Evolutionary conservation across 768 basidiomycete species (phyloP), one percentile per base, ranked within the genome.

Genomic region (Phlegmacium glaucopus): DNA sequence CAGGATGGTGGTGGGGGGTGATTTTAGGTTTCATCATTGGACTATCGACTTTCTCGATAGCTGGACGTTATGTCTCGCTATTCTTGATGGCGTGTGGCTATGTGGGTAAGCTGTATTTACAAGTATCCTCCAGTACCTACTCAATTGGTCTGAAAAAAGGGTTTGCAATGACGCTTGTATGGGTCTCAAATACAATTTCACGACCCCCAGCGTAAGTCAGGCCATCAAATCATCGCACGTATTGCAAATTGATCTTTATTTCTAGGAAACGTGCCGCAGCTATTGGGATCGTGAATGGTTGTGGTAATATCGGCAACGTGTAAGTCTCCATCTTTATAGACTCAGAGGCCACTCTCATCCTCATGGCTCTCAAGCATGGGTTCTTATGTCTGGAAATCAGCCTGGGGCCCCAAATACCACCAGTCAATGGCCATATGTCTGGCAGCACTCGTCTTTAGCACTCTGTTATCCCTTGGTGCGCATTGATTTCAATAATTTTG

Each of bases 371-470:
- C 10, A 17, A 84, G 82, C 3, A 78, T 80, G 54, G 77, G 79
- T 3, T 82, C 81, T 0, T 84, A 76, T 54, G 72, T 75, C 0
- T 85, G 83, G 83, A 78, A 78, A 54, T 57, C 76, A 3, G 57
- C 60, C n/a, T 85, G 83, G 82, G 70, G 79, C 7, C 83, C 83
- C 1, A 54, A 72, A 50, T 85, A 85, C 54, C 81, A 82, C 40
- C 81, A 69, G 36, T 80, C 80, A 0, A 80, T 85, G 79, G 67
- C 69, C 34, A 80, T 85, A 39, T 59, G 66, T 2, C 58, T 72
- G 7, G 61, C 63, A 27, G 62, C 68, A 8, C 59, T 72, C 7
- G 66, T 62, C 26, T 62, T 70, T 15, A 66, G 65, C 48, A 61
- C 62, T 4, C 36, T 68, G 11, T 52, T 71, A 11, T 61, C 70